Evolutionary conservation across 129 eudicot genomes (phyloP).

Genomic region (Flaveria ramosissima): DNA sequence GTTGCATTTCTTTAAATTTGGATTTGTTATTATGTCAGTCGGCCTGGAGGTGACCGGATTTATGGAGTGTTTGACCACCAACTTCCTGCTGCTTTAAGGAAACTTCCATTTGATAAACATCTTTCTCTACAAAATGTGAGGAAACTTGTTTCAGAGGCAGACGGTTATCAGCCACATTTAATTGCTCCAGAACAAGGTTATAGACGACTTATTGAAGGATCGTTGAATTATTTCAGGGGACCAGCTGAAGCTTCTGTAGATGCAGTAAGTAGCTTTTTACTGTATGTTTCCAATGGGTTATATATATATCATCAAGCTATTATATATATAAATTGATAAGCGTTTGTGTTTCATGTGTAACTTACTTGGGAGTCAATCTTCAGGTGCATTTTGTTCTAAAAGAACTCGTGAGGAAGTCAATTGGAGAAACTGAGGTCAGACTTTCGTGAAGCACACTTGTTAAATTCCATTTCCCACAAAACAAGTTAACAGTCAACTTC

Average conservation of each 20-base stretch:
- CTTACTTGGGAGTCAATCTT: slow-evolving; percentile 5
- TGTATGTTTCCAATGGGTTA: not conserved
- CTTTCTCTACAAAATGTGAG: slow-evolving; percentile 62
- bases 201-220: slow-evolving; percentile 58
- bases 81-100: slow-evolving; percentile 65
- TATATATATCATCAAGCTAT: not conserved
- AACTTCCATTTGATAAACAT: slow-evolving; percentile 68
- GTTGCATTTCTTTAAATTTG: slow-evolving; percentile 2
- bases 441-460: slow-evolving; percentile 10
- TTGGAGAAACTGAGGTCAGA: slow-evolving; percentile 66
- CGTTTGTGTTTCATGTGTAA: not conserved
- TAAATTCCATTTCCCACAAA: not conserved
- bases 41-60: slow-evolving; percentile 70
- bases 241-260: slow-evolving; percentile 76
- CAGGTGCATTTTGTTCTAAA: slow-evolving; percentile 65
- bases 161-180: slow-evolving; percentile 73
- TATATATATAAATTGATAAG: not conserved
- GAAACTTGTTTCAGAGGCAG: slow-evolving; percentile 64
- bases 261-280: slow-evolving; percentile 45
- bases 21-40: slow-evolving; percentile 35
- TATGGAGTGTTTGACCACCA: slow-evolving; percentile 65
- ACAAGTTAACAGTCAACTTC: not conserved
- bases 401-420: slow-evolving; percentile 69
- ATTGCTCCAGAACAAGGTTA: slow-evolving; percentile 76
- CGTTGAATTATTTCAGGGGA: slow-evolving; percentile 56